Evolutionary conservation across 768 basidiomycete genomes (phyloP).

Genomic region (Dioszegia aurantiaca): DNA sequence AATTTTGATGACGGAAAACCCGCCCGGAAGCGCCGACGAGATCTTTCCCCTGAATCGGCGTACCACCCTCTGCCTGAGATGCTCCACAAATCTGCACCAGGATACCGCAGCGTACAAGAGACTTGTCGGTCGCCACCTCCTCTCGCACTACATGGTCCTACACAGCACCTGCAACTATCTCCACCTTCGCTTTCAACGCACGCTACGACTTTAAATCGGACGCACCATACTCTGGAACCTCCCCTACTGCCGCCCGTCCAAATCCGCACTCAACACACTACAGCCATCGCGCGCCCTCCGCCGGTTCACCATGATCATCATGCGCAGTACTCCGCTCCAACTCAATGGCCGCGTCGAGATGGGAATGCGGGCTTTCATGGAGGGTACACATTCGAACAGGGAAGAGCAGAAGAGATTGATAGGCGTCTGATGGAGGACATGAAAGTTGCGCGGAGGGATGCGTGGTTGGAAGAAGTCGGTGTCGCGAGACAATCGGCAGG

Average conservation of each 20-base stretch:
- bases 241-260: background rate
- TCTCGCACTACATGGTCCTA: no score
- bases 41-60: conserved; percentile 3
- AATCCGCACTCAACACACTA: background rate
- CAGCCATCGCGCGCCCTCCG: background rate
- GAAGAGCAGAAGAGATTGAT: conserved; percentile 8
- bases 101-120: background rate
- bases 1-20: background rate
- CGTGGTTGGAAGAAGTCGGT: conserved; percentile 8
- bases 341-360: no score
- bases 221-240: no score
- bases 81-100: background rate
- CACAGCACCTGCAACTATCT: no score
- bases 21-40: conserved; percentile 5
- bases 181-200: no score
- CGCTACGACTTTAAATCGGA: no score
- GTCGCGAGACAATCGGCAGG: no score
- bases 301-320: background rate
- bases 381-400: background rate
- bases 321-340: background rate
- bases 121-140: background rate
- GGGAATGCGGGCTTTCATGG: background rate
- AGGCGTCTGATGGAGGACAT: conserved; percentile 8
- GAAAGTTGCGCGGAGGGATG: conserved; percentile 8
- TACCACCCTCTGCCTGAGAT: background rate